phyloP scores from a whole-genome alignment of 2,329 filamentous ascomycete species.

The Ophiostoma australiae region DNA sequence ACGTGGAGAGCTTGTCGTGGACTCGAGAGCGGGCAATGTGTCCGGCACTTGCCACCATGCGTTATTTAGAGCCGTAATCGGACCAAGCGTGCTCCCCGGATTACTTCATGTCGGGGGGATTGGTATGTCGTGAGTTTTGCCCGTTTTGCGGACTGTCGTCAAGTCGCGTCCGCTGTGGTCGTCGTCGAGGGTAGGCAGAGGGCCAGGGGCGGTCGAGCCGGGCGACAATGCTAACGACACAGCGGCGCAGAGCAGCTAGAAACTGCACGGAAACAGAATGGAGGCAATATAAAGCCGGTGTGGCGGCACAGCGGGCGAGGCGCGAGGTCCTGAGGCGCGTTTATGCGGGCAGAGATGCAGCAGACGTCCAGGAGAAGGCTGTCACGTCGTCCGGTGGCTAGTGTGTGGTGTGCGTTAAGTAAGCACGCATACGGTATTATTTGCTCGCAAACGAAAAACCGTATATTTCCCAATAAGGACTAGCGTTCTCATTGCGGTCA shows the following conservation, averaged over 20 bases:
- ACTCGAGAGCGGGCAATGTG: neutral
- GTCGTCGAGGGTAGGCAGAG: neutral
- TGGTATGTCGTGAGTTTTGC: neutral
- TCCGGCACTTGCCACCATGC: conserved; percentile 1
- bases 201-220: neutral
- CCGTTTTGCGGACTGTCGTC: neutral
- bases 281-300: neutral
- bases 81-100: neutral
- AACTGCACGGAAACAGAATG: neutral
- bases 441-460: neutral
- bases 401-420: neutral
- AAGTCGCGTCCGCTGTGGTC: neutral
- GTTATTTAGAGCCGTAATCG: neutral
- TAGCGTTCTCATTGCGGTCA: neutral
- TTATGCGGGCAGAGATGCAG: neutral
- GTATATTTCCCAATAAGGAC: neutral
- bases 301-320: neutral
- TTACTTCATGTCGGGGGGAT: neutral
- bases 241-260: neutral
- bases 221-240: neutral
- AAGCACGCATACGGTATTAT: neutral
- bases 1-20: neutral
- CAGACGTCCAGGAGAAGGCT: neutral
- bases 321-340: neutral
- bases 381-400: neutral